Base-by-base conservation (phyloP, 1,139 yeast genomes). In the Pichia sp. region DNA sequence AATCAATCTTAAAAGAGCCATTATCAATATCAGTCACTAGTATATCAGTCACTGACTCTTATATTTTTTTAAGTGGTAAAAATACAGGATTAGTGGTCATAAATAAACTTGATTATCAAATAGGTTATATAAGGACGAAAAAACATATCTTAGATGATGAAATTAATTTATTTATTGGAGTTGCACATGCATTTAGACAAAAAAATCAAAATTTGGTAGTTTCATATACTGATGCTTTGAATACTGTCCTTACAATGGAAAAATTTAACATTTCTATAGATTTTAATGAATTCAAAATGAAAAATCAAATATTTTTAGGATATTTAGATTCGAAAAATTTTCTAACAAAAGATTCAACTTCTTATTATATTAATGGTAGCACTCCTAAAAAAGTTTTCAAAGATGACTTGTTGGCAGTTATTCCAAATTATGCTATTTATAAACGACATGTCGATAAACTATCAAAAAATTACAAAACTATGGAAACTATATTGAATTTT, bases 201-300 rank as follows among this genome's bases (percentile, higher is more conserved):
- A 22, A 23, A 2, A 7, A 7, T n/a, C 24, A 33, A 8, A 31
- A 36, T 5, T 13, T n/a, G 9, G 14, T 41, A 13, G 13, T 14
- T 3, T 16, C 35, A 2, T 33, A 15, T 14, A 34, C 41, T 8
- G 44, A 41, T 30, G 38, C 37, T 5, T 24, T 31, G 33, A 16
- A 30, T 34, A 6, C 31, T 30, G 2, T 25, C 33, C 8, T 21
- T 15, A 18, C 22, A 24, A 30, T 5, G 13, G 27, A 7, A 15
- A 20, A 32, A 21, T 24, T 24, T 5, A n/a, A 24, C 11, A 24
- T 9, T 24, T 9, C 5, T 24, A 24, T 8, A 9, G n/a, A 24
- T 24, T 11, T 5, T 8, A n/a, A 7, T 8, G 11, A 24, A 24
- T 24, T 24, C 26, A n/a, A n/a, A n/a, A n/a, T n/a, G n/a, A n/a